Percentiles rank a stretch among this genome's conserved stretches.
Evolutionary conservation across 345 rosid species (phyloP).

Genomic region (Acer campestre): DNA sequence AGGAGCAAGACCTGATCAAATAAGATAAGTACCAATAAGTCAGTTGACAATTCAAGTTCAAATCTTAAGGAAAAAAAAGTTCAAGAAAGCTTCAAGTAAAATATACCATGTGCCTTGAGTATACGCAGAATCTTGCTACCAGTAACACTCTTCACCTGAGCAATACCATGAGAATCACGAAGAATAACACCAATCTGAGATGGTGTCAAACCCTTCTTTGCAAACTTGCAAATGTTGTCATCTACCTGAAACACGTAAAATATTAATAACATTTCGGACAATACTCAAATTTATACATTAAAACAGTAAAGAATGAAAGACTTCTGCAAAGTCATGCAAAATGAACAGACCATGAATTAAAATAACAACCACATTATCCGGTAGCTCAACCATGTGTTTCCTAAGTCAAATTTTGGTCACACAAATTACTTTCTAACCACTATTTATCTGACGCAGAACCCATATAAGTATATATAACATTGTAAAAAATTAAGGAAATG

Average conservation of each 20-base stretch:
- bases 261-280: neutral
- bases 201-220: conserved; percentile 75
- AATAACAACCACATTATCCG: neutral
- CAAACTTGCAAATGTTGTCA: conserved; percentile 74
- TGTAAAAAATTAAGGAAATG: neutral
- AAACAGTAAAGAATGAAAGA: too few relatives aligned
- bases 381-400: neutral
- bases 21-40: neutral
- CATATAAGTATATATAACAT: neutral
- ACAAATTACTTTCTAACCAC: neutral
- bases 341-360: neutral
- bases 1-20: conserved; percentile 70
- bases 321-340: neutral
- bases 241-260: conserved; percentile 37
- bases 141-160: conserved; percentile 66
- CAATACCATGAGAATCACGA: conserved; percentile 72
- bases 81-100: neutral
- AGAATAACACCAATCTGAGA: conserved; percentile 79
- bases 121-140: conserved; percentile 69
- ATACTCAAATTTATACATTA: too few relatives aligned
- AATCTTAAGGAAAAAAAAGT: neutral
- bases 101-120: conserved; percentile 60
- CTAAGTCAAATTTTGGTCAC: neutral
- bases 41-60: neutral
- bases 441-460: neutral